Evolutionary conservation across 768 basidiomycete genomes (phyloP).

Genomic region (Trametes maxima): DNA sequence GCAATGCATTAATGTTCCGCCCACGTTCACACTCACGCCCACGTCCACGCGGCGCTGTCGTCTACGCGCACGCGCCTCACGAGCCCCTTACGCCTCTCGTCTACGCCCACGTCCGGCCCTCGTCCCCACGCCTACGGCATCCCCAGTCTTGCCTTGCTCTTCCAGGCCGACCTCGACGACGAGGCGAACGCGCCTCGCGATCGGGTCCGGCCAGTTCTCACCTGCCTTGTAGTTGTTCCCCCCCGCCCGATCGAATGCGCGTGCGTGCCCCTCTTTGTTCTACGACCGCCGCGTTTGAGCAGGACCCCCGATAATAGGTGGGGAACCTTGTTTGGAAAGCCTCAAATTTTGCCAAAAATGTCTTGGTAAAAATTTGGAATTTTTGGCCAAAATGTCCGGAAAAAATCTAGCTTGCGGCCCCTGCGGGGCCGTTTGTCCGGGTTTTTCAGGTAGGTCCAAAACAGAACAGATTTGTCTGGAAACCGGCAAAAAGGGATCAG

Average conservation of each 20-base stretch:
- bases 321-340: too few species aligned
- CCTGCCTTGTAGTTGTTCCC: not conserved
- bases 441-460: too few species aligned
- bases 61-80: not conserved
- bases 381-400: too few species aligned
- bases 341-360: too few species aligned
- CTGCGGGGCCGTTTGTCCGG: conserved; percentile 12
- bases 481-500: too few species aligned
- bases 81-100: not conserved
- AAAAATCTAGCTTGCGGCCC: not conserved
- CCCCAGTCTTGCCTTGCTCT: not conserved
- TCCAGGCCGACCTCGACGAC: not conserved
- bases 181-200: not conserved
- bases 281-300: conserved; percentile 7
- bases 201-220: not conserved
- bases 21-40: conserved; percentile 13
- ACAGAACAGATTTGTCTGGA: too few species aligned
- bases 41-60: not conserved
- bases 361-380: too few species aligned
- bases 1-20: not conserved
- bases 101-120: not conserved
- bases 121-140: not conserved
- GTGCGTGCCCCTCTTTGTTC: conserved; percentile 11
- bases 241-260: conserved; percentile 1
- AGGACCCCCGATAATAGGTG: too few species aligned